These are phyloP conservation scores for Pichia thaimueangensis DNA, from an alignment of 805 yeast species.

Conservation along the genomic window DNA sequence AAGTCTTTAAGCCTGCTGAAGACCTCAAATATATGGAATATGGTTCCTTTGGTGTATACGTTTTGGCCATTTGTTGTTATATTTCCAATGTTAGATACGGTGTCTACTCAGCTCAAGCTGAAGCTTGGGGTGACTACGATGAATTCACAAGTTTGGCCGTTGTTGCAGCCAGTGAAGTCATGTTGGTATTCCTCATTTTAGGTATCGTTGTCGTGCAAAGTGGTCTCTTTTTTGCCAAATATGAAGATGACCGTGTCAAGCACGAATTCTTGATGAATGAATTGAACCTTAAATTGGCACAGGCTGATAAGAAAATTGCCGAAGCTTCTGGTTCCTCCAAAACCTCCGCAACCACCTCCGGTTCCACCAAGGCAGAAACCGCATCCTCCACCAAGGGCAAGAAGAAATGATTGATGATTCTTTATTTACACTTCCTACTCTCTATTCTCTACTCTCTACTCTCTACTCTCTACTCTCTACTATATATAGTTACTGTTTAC, in stretches of 20 bases:
- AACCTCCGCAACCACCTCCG: neutral
- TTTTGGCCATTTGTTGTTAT: constrained; percentile 71
- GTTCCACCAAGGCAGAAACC: constrained; percentile 11
- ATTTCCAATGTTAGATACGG: constrained; percentile 84
- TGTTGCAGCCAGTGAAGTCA: constrained; percentile 80
- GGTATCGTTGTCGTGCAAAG: constrained; percentile 84
- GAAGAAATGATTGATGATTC: neutral
- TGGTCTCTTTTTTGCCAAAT: constrained; percentile 76
- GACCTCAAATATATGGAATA: constrained; percentile 87
- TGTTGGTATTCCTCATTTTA: constrained; percentile 60
- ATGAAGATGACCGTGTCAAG: constrained; percentile 24
- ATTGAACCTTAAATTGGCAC: constrained; percentile 17
- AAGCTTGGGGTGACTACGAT: constrained; percentile 93
- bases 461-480: too few species aligned
- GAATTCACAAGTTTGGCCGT: constrained; percentile 82
- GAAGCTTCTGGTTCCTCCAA: neutral
- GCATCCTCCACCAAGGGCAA: constrained; percentile 10
- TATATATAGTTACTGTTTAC: neutral
- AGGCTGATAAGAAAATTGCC: constrained; percentile 10
- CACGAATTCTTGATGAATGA: constrained; percentile 23
- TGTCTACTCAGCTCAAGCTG: constrained; percentile 55
- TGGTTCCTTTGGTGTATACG: constrained; percentile 68
- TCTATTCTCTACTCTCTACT: neutral
- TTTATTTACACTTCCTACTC: neutral
- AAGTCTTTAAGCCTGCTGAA: constrained; percentile 80